Percentiles rank a stretch among this genome's conserved stretches.
Evolutionary conservation across 2,329 filamentous ascomycete genomes (phyloP).

Genomic region (Macrophomina tecta): DNA sequence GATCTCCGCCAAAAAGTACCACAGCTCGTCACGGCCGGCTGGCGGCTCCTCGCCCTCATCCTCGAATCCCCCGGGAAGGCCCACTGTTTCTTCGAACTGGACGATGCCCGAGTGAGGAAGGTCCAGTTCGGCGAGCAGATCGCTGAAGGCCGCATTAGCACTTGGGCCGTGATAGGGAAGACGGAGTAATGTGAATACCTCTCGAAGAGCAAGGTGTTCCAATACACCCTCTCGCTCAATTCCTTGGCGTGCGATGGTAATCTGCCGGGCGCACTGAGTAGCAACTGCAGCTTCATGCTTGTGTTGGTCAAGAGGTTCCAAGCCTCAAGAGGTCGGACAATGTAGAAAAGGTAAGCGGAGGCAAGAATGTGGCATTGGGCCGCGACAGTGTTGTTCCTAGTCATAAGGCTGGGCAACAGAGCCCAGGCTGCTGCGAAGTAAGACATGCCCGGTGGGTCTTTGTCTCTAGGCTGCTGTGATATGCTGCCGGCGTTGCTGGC

Average conservation of each 20-base stretch:
- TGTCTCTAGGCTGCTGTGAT: conserved; percentile 69
- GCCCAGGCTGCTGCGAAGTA: conserved; percentile 85
- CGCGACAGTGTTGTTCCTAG: conserved; percentile 76
- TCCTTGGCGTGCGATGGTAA: conserved; percentile 74
- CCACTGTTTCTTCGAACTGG: conserved; percentile 80
- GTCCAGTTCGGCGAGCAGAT: conserved; percentile 79
- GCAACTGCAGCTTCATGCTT: conserved; percentile 79
- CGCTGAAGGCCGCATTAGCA: conserved; percentile 44
- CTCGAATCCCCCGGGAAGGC: conserved; percentile 78
- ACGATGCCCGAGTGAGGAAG: conserved; percentile 83
- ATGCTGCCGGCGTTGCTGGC: conserved; percentile 79
- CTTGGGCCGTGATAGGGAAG: not conserved
- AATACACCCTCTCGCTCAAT: conserved; percentile 78
- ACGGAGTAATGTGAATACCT: conserved; percentile 45
- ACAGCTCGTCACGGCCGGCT: conserved; percentile 76
- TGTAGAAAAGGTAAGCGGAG: conserved; percentile 81
- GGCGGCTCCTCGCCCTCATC: conserved; percentile 66
- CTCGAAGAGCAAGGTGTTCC: conserved; percentile 82
- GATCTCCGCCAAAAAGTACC: conserved; percentile 87
- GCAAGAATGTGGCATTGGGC: conserved; percentile 82
- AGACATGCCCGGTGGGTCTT: conserved; percentile 75
- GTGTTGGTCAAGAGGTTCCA: conserved; percentile 82
- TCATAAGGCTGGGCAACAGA: conserved; percentile 78
- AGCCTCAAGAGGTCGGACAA: conserved; percentile 80
- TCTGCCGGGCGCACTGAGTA: conserved; percentile 75